Conservation (phyloP, 305 asterid genomes). For the Fraxinus albicans region DNA sequence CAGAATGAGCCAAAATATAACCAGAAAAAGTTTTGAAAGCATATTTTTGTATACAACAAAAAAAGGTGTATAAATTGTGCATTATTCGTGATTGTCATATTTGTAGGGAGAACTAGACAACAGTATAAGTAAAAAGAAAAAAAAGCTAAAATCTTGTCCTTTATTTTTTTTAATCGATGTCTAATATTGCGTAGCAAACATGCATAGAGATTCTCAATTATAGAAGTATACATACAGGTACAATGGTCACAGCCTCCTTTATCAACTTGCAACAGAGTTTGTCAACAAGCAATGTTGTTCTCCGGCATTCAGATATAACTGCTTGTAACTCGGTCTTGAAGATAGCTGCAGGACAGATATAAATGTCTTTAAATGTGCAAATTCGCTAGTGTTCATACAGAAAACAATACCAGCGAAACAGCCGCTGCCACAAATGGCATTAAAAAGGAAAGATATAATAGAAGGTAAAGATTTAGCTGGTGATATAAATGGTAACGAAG, state of each 20-base stretch:
- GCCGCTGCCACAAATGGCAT: background rate
- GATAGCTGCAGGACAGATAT: slow-evolving; percentile 43
- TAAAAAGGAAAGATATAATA: background rate
- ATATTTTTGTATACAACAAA: background rate
- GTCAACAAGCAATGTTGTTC: slow-evolving; percentile 67
- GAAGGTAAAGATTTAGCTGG: background rate
- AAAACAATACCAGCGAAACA: background rate
- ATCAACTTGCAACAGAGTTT: slow-evolving; percentile 46
- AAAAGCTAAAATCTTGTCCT: background rate
- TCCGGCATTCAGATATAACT: slow-evolving; percentile 66
- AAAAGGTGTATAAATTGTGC: background rate
- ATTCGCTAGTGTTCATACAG: background rate
- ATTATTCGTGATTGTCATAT: background rate
- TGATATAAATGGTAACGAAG: background rate
- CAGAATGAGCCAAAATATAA: slow-evolving; percentile 3
- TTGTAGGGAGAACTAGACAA: background rate
- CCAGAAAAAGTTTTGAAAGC: background rate
- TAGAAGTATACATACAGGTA: slow-evolving; percentile 62
- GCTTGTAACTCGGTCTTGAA: slow-evolving; percentile 74
- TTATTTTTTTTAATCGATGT: background rate
- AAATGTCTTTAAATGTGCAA: slow-evolving; percentile 1
- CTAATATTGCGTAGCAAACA: background rate
- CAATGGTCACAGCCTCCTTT: slow-evolving; percentile 53
- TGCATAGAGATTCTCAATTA: background rate
- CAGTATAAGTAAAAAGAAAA: background rate